Evolutionary conservation across 306 rosid species (phyloP), one percentile per base, ranked within the genome.

Genomic region (Vachellia collinsii): DNA sequence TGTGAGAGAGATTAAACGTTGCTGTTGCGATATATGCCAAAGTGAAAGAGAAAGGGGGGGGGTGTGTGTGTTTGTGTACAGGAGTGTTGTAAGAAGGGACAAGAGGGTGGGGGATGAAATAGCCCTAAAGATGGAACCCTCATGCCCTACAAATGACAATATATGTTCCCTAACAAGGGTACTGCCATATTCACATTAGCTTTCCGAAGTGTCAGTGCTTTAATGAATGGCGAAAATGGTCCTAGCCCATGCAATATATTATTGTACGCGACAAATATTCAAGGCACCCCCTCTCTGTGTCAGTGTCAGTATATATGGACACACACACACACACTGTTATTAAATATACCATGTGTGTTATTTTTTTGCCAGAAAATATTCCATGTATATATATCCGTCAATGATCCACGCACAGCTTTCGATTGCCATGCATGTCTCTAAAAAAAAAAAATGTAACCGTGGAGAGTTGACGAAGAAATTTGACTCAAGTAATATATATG

Each of bases 61-160:
- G 1, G 34, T 29, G 34, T 2, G 34, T 29, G 34, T 29, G 34
- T 2, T 1, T 2, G 34, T 2, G 34, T 2, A 29, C 34, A 29
- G 34, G 34, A 29, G 34, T 29, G 34, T 29, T 29, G 65, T 1
- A 16, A 59, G 23, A 62, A 85, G 68, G 72, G 80, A 64, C 87
- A 74, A 64, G 76, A 46, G 16, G 47, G 34, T 11, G 46, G 77
- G n/a, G 42, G 69, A 68, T 74, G 74, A 76, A 36, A 48, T 48
- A 34, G 80, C 76, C 83, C 65, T 69, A 51, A 70, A 46, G 76
- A 37, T 70, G 43, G 34, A 46, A 81, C 53, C 34, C 19, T 23
- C 44, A 1, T 79, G 77, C 77, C 79, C 84, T 82, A 86, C 80
- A 85, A 82, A 83, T 82, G 86, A 79, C 87, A 61, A 67, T 61